Base-by-base conservation (phyloP, 352 stramenopile species). In the Phytophthora pseudosyringae region DNA sequence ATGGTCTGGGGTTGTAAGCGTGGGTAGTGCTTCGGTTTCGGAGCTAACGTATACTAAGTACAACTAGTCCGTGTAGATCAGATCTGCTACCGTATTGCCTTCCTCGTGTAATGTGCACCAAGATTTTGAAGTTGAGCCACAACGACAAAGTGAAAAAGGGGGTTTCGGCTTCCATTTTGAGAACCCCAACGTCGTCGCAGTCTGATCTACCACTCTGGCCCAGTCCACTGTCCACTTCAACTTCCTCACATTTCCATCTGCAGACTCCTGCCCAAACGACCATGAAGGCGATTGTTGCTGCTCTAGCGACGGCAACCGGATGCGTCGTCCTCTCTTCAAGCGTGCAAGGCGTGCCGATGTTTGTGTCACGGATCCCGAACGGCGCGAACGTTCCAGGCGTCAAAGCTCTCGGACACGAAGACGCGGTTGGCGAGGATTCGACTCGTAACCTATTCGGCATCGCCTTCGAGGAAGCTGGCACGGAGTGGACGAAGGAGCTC, bases 401-500 rank as follows among this genome's bases (percentile, higher is more conserved):
- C 13, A 45, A 41, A 9, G 74, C 74, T 10, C 35, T 83, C 13
- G 74, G 74, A 10, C 74, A 83, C 16, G 49, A 71, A 67, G 64
- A 71, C 44, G 52, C 33, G 1, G 67, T 51, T 7, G 40, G 59
- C 1, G 54, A 73, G 18, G 40, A 60, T 8, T 46, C 60, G 4
- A 51, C 47, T n/a, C 64, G 58, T n/a, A 82, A 82, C 31, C 28
- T 71, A 0, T 90, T 90, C 60, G 81, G 81, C 13, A 52, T 73
- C 13, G 81, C 73, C 3, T 89, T 84, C 29, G 53, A 65, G 5
- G 45, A 59, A 18, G 67, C 65, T 2, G 68, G 66, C 1, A 62
- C 25, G 21, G 46, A 67, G 46, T 86, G 77, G 77, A 81, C 71
- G 9, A 65, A 59, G 5, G 70, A 73, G 13, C 45, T 92, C 2